phyloP scores from a whole-genome alignment of 345 rosid species.

The sweet orange (Citrus sinensis) region DNA sequence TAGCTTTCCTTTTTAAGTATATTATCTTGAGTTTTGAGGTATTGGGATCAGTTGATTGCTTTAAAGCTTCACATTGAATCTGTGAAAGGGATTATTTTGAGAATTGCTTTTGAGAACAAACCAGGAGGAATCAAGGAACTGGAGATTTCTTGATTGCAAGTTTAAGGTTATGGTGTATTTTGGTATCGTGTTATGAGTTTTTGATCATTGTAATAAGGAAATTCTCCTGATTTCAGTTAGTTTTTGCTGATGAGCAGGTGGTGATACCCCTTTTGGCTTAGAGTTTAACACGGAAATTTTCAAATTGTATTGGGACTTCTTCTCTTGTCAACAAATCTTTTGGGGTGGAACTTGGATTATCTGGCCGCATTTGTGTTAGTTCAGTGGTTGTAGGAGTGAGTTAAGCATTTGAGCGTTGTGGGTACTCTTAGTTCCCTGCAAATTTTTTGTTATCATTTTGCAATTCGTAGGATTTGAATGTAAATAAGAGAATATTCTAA shows the following conservation, averaged over 20 bases:
- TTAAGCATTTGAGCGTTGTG: constrained; percentile 9
- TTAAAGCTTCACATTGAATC: constrained; percentile 22
- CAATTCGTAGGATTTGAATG: not conserved
- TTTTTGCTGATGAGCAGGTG: constrained; percentile 31
- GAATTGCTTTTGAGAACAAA: constrained; percentile 1
- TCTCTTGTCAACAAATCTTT: constrained; percentile 17
- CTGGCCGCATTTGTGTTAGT: constrained; percentile 14
- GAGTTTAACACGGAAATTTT: not conserved
- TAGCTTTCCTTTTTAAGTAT: constrained; percentile 4
- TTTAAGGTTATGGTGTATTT: constrained; percentile 14
- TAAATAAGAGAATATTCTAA: constrained; percentile 15
- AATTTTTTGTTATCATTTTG: not conserved
- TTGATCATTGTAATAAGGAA: constrained; percentile 19
- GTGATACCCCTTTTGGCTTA: constrained; percentile 9
- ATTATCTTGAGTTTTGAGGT: constrained; percentile 8
- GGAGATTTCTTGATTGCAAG: constrained; percentile 7
- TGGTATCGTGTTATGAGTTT: constrained; percentile 7
- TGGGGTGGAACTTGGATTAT: constrained; percentile 7
- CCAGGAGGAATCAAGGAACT: constrained; percentile 7
- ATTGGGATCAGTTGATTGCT: constrained; percentile 21
- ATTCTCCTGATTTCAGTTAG: constrained; percentile 18
- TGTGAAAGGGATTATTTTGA: not conserved
- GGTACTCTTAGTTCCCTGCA: not conserved
- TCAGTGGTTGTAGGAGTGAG: constrained; percentile 8
- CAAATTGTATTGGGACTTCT: constrained; percentile 7